Evolutionary conservation across 2,329 filamentous ascomycete species (phyloP).

Genomic region (Phaeomoniella chlamydospora): DNA sequence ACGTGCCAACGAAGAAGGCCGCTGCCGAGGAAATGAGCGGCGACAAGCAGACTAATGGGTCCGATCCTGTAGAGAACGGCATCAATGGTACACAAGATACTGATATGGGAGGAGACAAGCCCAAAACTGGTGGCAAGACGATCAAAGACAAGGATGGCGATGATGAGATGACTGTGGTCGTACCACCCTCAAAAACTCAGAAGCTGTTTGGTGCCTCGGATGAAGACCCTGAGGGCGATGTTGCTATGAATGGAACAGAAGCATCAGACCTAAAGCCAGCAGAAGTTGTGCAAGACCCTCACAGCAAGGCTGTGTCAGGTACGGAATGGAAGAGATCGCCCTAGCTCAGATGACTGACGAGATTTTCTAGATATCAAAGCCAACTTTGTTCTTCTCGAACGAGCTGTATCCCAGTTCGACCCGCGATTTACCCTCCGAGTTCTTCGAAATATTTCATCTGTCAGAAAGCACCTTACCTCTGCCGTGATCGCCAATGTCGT

Average conservation of each 20-base stretch:
- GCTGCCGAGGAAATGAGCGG: slow-evolving; percentile 43
- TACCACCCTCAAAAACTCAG: slow-evolving; percentile 55
- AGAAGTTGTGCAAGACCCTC: slow-evolving; percentile 27
- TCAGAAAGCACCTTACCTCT: slow-evolving; percentile 78
- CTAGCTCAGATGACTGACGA: slow-evolving; percentile 3
- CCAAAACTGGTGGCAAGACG: slow-evolving; percentile 38
- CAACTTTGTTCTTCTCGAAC: slow-evolving; percentile 84
- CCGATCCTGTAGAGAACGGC: slow-evolving; percentile 55
- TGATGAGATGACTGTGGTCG: slow-evolving; percentile 68
- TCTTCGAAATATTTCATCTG: slow-evolving; percentile 84
- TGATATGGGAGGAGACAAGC: slow-evolving; percentile 53
- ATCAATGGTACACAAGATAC: slow-evolving; percentile 52
- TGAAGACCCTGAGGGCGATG: slow-evolving; percentile 53
- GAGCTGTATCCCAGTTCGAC: slow-evolving; percentile 85
- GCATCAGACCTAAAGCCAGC: slow-evolving; percentile 23
- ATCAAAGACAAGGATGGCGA: slow-evolving; percentile 57
- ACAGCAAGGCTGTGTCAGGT: slow-evolving; percentile 35
- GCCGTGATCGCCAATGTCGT: slow-evolving; percentile 72
- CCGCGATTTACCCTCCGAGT: slow-evolving; percentile 88
- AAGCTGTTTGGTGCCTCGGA: slow-evolving; percentile 41
- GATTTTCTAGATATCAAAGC: slow-evolving; percentile 66
- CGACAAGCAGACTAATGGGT: slow-evolving; percentile 53
- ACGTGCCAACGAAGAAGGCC: slow-evolving; percentile 22
- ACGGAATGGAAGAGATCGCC: slow-evolving; percentile 8
- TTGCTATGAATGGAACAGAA: slow-evolving; percentile 49